phyloP scores from a whole-genome alignment of 176 grass and related monocot genomes.

The Cenchrus fungigraminus region DNA sequence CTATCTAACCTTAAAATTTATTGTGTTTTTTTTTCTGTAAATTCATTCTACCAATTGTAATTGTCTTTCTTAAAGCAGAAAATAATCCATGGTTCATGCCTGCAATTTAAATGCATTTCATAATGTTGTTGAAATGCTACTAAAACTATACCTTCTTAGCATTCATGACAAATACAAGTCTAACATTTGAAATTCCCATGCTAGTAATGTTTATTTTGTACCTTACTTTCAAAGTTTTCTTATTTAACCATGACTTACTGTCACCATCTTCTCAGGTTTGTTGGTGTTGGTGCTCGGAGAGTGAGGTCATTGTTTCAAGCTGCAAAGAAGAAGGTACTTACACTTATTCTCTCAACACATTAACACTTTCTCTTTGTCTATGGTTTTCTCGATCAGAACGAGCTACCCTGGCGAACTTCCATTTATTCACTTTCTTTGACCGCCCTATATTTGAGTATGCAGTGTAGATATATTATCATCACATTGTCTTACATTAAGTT shows the following conservation, averaged over 20 bases:
- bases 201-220: background rate
- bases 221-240: conserved; percentile 13
- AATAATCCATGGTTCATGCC: background rate
- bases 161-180: conserved; percentile 24
- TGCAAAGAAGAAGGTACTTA: conserved; percentile 93
- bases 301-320: conserved; percentile 97
- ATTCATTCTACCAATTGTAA: background rate
- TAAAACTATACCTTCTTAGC: conserved; percentile 1
- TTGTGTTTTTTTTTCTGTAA: conserved; percentile 24
- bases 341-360: conserved; percentile 10
- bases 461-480: background rate
- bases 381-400: conserved; percentile 7
- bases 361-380: background rate
- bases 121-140: conserved; percentile 8
- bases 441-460: background rate
- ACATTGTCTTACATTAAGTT: background rate
- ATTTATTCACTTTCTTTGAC: background rate
- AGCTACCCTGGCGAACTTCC: background rate
- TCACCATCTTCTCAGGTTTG: conserved; percentile 75
- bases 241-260: conserved; percentile 37
- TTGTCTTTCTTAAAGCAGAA: conserved; percentile 13
- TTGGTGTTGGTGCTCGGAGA: conserved; percentile 95
- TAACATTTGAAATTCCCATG: conserved; percentile 22
- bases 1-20: conserved; percentile 20
- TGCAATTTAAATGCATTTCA: conserved; percentile 11